Base-by-base conservation (phyloP, 2,329 filamentous ascomycete genomes). In the Alternaria atra region DNA sequence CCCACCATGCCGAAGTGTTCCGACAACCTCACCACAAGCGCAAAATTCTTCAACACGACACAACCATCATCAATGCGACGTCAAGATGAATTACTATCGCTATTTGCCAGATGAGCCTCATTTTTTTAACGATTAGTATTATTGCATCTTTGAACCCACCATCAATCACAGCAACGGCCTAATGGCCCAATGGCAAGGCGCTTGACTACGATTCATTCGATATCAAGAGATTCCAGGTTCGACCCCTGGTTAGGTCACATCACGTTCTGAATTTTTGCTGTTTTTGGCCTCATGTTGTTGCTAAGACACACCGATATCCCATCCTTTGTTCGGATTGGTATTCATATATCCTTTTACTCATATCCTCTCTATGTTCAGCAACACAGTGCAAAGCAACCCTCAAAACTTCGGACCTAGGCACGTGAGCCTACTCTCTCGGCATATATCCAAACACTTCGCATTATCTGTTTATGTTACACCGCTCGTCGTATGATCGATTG, bases 181-280 rank as follows among this genome's bases (percentile, higher is more conserved):
- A 69, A 68, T 84, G 82, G 82, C 82, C 82, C 82, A 84, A 84
- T 84, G 82, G 82, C 81, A 84, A 84, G 82, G 82, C 81, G 82
- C 81, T 84, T 84, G 82, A 84, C 83, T 84, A 84, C 82, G 82
- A 83, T 66, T 63, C n/a, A 23, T 43, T 43, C 15, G 63, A 53
- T 44, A 74, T 74, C 72, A 74, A 72, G 68, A 74, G 70, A 74
- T 73, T 72, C 68, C 70, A 73, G 71, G 68, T 63, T 63, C 67
- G 67, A 70, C 67, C 67, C 67, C 67, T 70, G 67, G 66, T 64
- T 64, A 65, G 67, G 67, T 70, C 66, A 69, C 9, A 32, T 52
- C 6, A 37, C 40, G n/a, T 46, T 48, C 39, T 46, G 20, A 20
- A 20, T 65, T 57, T 62, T 64, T 60, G 48, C 37, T 43, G 13